These are phyloP conservation scores for Zoysia matrella DNA, from an alignment of 202 grass and related monocot species.

Conservation along the genomic window DNA sequence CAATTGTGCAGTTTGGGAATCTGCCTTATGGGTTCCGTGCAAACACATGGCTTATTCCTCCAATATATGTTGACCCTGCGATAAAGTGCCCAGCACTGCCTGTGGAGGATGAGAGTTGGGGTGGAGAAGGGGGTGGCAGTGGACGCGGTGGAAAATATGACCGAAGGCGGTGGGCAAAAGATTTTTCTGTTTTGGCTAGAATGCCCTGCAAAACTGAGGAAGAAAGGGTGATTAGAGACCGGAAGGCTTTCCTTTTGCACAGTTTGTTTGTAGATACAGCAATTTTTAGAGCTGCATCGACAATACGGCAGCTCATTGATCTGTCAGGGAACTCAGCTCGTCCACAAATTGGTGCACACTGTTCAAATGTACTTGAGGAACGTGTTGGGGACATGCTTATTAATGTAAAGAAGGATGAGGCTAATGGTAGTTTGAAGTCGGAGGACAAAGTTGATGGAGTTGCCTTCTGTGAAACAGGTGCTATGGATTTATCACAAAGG, in stretches of 20 bases:
- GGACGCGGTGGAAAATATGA: constrained; percentile 69
- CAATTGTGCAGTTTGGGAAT: constrained; percentile 84
- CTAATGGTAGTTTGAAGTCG: constrained; percentile 71
- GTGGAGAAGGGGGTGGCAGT: constrained; percentile 72
- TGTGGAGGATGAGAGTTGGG: constrained; percentile 88
- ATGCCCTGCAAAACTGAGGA: constrained; percentile 91
- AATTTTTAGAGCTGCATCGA: constrained; percentile 82
- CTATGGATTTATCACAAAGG: constrained; percentile 70
- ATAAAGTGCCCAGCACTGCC: constrained; percentile 64
- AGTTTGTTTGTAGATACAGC: constrained; percentile 86
- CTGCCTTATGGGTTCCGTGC: constrained; percentile 89
- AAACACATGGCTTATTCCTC: constrained; percentile 95
- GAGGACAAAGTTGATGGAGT: constrained; percentile 83
- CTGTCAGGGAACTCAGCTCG: constrained; percentile 35
- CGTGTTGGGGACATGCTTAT: constrained; percentile 74
- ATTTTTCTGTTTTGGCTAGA: constrained; percentile 76
- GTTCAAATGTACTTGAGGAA: constrained; percentile 68
- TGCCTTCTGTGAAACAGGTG: constrained; percentile 43
- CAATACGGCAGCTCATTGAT: constrained; percentile 51
- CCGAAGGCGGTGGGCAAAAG: constrained; percentile 70
- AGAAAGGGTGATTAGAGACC: constrained; percentile 85
- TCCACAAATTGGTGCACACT: constrained; percentile 26
- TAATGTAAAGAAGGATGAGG: constrained; percentile 67
- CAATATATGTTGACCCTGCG: constrained; percentile 67
- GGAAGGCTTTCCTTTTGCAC: constrained; percentile 96